Conservation (phyloP, 225 moss, liverwort and hornwort genomes). For the Anthoceros angustus region DNA sequence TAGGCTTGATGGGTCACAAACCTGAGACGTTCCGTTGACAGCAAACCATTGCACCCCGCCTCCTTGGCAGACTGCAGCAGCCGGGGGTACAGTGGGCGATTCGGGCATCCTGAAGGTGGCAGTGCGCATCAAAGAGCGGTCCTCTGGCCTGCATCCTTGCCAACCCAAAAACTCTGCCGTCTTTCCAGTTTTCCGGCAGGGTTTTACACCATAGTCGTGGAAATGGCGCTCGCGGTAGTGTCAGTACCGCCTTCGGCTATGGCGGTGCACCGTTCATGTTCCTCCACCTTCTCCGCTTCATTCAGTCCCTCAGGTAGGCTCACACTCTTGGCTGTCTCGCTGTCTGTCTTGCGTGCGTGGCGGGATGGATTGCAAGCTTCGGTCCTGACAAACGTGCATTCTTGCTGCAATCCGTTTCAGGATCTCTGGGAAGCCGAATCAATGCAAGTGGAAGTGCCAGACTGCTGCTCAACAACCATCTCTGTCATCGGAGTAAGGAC, state of each 20-base stretch:
- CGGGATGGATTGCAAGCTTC: too few species aligned
- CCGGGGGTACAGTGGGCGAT: slow-evolving; percentile 33
- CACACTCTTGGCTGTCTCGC: too few species aligned
- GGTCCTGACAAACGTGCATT: too few species aligned
- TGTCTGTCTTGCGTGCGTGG: too few species aligned
- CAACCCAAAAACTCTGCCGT: neutral
- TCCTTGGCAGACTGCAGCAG: slow-evolving; percentile 48
- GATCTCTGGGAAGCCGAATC: too few species aligned
- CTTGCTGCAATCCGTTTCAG: too few species aligned
- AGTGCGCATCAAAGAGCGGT: slow-evolving; percentile 72
- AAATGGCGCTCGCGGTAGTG: neutral
- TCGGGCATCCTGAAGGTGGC: slow-evolving; percentile 83
- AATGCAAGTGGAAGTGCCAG: neutral
- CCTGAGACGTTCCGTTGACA: slow-evolving; percentile 93
- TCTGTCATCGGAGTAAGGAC: neutral
- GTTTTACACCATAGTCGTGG: neutral
- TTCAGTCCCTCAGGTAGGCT: neutral
- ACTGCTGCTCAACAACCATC: neutral
- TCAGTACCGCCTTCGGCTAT: neutral
- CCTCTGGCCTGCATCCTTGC: slow-evolving; percentile 18
- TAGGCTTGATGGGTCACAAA: neutral
- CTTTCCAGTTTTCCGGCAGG: neutral
- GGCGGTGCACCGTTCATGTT: neutral
- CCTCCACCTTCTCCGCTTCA: neutral
- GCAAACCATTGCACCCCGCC: slow-evolving; percentile 62